These are phyloP conservation scores for Oldenlandia corymbosa DNA, from an alignment of 257 asterid species.

Conservation along the genomic window DNA sequence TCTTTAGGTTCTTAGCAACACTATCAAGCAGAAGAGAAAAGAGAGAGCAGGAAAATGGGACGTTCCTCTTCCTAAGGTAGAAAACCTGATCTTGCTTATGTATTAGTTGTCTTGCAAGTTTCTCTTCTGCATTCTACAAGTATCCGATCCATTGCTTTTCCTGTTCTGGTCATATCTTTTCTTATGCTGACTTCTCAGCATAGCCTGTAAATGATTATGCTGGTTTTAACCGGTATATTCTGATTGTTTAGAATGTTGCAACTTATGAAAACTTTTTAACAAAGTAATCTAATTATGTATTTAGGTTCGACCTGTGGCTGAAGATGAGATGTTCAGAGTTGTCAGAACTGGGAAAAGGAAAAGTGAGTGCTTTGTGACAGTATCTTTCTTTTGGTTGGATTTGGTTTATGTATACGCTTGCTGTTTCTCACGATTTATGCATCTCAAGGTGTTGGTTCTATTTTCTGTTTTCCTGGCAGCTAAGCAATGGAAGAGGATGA, in stretches of 20 bases:
- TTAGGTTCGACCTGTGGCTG: conserved; percentile 95
- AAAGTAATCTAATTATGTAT: conserved; percentile 7
- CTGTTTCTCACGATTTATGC: background rate
- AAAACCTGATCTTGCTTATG: background rate
- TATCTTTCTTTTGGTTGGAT: background rate
- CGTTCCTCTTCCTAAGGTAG: conserved; percentile 96
- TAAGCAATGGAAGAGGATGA: conserved; percentile 99
- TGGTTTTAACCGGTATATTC: background rate
- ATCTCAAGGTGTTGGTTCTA: conserved; percentile 13
- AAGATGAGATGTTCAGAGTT: conserved; percentile 97
- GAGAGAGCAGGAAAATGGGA: conserved; percentile 99
- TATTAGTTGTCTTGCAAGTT: too few relatives aligned
- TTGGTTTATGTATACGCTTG: background rate
- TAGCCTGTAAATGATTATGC: background rate
- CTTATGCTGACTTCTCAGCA: background rate
- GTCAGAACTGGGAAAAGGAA: conserved; percentile 90
- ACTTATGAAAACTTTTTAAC: background rate
- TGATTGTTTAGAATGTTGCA: background rate
- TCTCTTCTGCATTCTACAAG: background rate
- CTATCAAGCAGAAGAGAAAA: conserved; percentile 91
- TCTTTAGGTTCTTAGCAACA: conserved; percentile 78
- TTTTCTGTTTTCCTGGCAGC: conserved; percentile 44
- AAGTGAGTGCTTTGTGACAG: conserved; percentile 49
- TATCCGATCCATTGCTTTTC: too few relatives aligned
- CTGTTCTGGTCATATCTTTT: background rate